Conservation (phyloP, 2,329 filamentous ascomycete genomes). For the Colletotrichum shisoi region DNA sequence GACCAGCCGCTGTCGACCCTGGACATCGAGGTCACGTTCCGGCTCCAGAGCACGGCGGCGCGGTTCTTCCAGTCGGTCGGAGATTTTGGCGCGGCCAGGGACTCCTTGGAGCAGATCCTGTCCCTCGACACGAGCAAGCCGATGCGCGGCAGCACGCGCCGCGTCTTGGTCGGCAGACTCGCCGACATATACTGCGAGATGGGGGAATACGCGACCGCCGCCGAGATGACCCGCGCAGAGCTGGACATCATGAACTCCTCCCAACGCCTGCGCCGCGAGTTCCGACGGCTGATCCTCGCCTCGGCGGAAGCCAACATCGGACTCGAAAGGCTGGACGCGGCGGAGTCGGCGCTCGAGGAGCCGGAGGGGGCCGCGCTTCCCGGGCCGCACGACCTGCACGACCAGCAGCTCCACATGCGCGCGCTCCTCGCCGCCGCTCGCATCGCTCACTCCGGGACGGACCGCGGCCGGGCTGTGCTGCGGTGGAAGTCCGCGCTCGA, state of each 20-base stretch:
- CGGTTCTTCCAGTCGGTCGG: constrained; percentile 49
- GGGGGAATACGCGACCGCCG: constrained; percentile 41
- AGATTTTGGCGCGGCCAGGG: constrained; percentile 45
- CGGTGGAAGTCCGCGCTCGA: constrained; percentile 41
- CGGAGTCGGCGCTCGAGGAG: constrained; percentile 36
- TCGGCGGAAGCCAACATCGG: constrained; percentile 44
- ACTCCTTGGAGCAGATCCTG: constrained; percentile 47
- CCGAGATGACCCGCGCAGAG: constrained; percentile 42
- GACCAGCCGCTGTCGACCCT: constrained; percentile 45
- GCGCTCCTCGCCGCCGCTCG: constrained; percentile 44
- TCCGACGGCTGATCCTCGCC: constrained; percentile 43
- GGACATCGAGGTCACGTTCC: constrained; percentile 48
- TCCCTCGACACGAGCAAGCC: constrained; percentile 43
- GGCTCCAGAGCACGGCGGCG: constrained; percentile 47
- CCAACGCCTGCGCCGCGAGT: constrained; percentile 41
- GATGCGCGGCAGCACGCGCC: constrained; percentile 43
- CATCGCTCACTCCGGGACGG: background rate
- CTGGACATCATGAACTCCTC: constrained; percentile 39
- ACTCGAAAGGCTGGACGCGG: constrained; percentile 35
- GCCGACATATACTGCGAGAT: constrained; percentile 47
- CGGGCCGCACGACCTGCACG: constrained; percentile 45
- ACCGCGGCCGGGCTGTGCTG: constrained; percentile 29
- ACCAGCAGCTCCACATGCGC: constrained; percentile 47
- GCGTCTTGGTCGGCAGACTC: constrained; percentile 44
- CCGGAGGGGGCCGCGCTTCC: constrained; percentile 40